Percentiles rank a stretch among this genome's conserved stretches.
phyloP scores from a whole-genome alignment of 2,329 filamentous ascomycete species.

The Pezizomycotina sp. region DNA sequence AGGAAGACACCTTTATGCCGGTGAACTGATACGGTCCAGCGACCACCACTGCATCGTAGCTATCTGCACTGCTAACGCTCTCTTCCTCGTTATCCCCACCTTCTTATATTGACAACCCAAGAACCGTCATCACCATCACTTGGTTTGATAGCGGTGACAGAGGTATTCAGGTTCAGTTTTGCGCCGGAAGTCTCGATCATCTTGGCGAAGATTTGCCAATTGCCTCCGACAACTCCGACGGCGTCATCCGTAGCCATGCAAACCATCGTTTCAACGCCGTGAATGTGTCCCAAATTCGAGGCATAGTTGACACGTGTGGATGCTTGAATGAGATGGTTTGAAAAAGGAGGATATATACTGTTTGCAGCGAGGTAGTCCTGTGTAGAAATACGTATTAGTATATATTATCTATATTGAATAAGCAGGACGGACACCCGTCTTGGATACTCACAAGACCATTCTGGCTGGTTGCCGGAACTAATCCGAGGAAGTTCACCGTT shows the following conservation, averaged over 20 bases:
- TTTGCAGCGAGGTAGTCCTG: slow-evolving; percentile 53
- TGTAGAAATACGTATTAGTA: background rate
- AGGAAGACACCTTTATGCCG: slow-evolving; percentile 37
- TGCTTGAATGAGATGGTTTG: slow-evolving; percentile 71
- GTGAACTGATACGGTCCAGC: slow-evolving; percentile 73
- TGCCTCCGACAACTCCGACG: slow-evolving; percentile 62
- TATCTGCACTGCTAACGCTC: slow-evolving; percentile 21
- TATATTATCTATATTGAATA: background rate
- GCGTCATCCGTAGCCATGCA: slow-evolving; percentile 81
- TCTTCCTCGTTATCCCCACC: slow-evolving; percentile 13
- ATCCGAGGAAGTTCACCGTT: slow-evolving; percentile 47
- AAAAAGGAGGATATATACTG: slow-evolving; percentile 49
- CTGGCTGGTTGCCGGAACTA: slow-evolving; percentile 47
- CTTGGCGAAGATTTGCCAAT: slow-evolving; percentile 82
- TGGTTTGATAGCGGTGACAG: slow-evolving; percentile 45
- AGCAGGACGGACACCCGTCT: background rate
- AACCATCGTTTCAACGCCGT: slow-evolving; percentile 79
- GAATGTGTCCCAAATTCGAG: slow-evolving; percentile 69
- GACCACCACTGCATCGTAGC: slow-evolving; percentile 66
- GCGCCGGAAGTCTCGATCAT: slow-evolving; percentile 56
- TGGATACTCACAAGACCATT: slow-evolving; percentile 38
- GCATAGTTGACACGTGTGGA: slow-evolving; percentile 90
- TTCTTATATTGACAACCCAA: slow-evolving; percentile 30
- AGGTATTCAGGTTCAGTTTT: slow-evolving; percentile 46
- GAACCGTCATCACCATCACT: slow-evolving; percentile 32